These are phyloP conservation scores for Penicillium riverlandense DNA, from an alignment of 495 filamentous ascomycete species.

Conservation along the genomic window DNA sequence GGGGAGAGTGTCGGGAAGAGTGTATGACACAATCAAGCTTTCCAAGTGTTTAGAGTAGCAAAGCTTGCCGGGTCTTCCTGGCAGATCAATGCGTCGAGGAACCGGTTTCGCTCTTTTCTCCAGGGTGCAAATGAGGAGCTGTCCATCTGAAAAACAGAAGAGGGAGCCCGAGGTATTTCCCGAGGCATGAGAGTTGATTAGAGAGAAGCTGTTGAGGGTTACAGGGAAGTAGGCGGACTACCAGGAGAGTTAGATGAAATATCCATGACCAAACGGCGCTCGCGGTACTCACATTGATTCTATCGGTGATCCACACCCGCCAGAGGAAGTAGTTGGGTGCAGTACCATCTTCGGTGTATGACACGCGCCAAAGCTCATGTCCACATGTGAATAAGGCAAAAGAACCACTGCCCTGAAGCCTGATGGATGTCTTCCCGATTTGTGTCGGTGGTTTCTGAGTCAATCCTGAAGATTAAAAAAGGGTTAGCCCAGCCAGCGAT, in stretches of 20 bases:
- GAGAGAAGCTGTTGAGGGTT: slow-evolving; percentile 25
- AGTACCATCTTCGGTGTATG: slow-evolving; percentile 13
- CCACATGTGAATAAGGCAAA: slow-evolving; percentile 32
- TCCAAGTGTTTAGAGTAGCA: slow-evolving; percentile 33
- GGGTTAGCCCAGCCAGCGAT: not conserved
- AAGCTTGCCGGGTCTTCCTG: slow-evolving; percentile 35
- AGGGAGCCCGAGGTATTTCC: slow-evolving; percentile 21
- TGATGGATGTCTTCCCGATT: slow-evolving; percentile 33
- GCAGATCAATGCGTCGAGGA: slow-evolving; percentile 34
- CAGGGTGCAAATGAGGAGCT: slow-evolving; percentile 34
- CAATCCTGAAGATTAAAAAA: slow-evolving; percentile 14
- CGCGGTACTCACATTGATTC: slow-evolving; percentile 29
- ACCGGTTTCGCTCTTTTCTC: slow-evolving; percentile 26
- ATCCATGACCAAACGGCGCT: not conserved
- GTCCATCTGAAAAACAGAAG: slow-evolving; percentile 35
- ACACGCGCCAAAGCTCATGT: slow-evolving; percentile 33
- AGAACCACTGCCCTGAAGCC: slow-evolving; percentile 19
- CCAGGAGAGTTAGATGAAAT: slow-evolving; percentile 4
- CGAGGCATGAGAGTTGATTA: slow-evolving; percentile 10
- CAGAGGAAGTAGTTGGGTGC: slow-evolving; percentile 19
- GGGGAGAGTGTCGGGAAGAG: slow-evolving; percentile 4
- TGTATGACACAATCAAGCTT: slow-evolving; percentile 37
- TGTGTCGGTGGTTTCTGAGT: slow-evolving; percentile 17
- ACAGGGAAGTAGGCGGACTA: slow-evolving; percentile 36
- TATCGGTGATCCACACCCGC: slow-evolving; percentile 38